Evolutionary conservation across 208 protist genomes (phyloP), one percentile per base, ranked within the genome.

Genomic region (Leishmania aethiopica): DNA sequence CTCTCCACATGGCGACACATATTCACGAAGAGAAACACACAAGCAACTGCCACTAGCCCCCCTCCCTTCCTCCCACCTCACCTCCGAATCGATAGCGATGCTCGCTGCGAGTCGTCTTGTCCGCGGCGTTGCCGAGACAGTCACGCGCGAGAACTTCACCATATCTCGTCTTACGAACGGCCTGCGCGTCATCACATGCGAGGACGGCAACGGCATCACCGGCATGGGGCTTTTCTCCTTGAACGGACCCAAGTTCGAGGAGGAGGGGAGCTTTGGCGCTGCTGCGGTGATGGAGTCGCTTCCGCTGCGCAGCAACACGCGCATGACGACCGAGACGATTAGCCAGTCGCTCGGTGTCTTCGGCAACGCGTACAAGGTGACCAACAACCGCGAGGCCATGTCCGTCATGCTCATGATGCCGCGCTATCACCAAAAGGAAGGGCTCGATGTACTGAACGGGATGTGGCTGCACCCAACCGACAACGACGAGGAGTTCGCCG

Each of bases 351-450:
- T 97, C 0, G 90, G 91, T 35, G 81, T 91, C 55, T 82, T 97
- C 19, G 93, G 93, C 51, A 96, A 96, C 79, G 91, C 93, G 19
- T 96, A 94, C 78, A 90, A 91, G 75, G 92, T 96, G 1, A 93
- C 84, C 32, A 97, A 98, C 84, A 95, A 97, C 79, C 90, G 92
- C n/a, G 94, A 98, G 84, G 91, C 92, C 13, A 93, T 96, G 84
- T 87, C 84, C 1, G 91, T 91, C 59, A 89, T 95, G 85, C 88
- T 97, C 19, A 95, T 95, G 92, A 79, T 95, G 81, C 93, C 94
- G 40, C 87, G 90, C 55, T 97, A 97, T 70, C 93, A 98, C 75
- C 89, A 88, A 57, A 81, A 79, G 8, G 93, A 97, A 35, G 96
- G 91, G 0, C 76, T 97, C 17, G 93, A 97, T 35, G 82, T 98